Evolutionary conservation across 169 alveolate species (phyloP).

Genomic region (Plasmodium sp.): DNA sequence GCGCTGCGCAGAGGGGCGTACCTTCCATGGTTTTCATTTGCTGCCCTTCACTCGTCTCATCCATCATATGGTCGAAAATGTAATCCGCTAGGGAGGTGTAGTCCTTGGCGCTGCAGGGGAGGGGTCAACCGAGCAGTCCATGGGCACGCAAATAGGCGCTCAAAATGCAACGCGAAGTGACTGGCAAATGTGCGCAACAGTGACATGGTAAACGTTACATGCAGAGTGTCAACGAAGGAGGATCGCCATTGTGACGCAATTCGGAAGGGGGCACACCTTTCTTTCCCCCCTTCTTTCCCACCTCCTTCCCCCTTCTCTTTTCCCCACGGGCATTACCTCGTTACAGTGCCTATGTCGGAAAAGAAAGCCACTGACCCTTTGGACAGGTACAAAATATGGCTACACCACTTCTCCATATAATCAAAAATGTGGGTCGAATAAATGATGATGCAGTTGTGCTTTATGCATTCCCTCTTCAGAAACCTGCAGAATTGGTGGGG

Average conservation of each 20-base stretch:
- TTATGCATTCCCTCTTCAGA: slow-evolving; percentile 51
- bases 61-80: slow-evolving; percentile 50
- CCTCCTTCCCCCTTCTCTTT: neutral
- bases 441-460: slow-evolving; percentile 54
- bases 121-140: neutral
- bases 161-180: neutral
- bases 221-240: neutral
- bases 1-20: neutral
- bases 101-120: slow-evolving; percentile 12
- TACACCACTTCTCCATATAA: slow-evolving; percentile 70
- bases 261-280: neutral
- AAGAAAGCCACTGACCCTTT: slow-evolving; percentile 41
- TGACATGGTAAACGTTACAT: neutral
- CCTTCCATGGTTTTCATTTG: slow-evolving; percentile 23
- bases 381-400: slow-evolving; percentile 54
- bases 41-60: slow-evolving; percentile 28
- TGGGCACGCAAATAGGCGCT: neutral
- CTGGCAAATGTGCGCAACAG: neutral
- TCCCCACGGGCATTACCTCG: neutral
- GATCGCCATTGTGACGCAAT: neutral
- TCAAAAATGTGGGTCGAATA: slow-evolving; percentile 72
- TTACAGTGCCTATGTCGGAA: slow-evolving; percentile 26
- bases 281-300: neutral
- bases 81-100: slow-evolving; percentile 30
- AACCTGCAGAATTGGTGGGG: neutral